Conservation (phyloP, 345 rosid species). For the Orychophragmus violaceus region DNA sequence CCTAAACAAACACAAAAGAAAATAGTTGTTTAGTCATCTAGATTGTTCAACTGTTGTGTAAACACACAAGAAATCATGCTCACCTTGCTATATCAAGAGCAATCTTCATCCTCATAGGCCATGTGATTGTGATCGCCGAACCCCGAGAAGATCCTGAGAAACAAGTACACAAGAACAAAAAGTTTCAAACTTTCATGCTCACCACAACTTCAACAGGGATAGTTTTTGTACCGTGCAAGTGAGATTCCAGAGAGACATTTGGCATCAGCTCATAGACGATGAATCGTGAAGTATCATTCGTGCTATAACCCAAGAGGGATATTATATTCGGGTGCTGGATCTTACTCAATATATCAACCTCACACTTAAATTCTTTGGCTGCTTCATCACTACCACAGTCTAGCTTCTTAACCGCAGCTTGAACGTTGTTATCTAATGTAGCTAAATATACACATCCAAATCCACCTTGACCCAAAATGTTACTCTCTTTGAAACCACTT, state of each 20-base stretch:
- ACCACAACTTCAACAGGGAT: not conserved
- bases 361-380: slow-evolving; percentile 70
- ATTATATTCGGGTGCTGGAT: slow-evolving; percentile 76
- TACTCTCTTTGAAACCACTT: slow-evolving; percentile 55
- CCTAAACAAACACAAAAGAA: slow-evolving; percentile 29
- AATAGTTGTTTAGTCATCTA: not conserved
- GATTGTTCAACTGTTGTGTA: not conserved
- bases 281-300: slow-evolving; percentile 47
- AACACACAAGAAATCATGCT: slow-evolving; percentile 13
- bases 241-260: slow-evolving; percentile 82
- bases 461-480: slow-evolving; percentile 80
- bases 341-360: slow-evolving; percentile 71
- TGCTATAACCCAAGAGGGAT: slow-evolving; percentile 68
- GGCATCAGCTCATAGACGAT: slow-evolving; percentile 89
- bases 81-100: slow-evolving; percentile 89
- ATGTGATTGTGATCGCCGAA: slow-evolving; percentile 62
- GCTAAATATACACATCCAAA: slow-evolving; percentile 86
- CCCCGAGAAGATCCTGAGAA: slow-evolving; percentile 70
- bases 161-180: not conserved
- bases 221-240: slow-evolving; percentile 66
- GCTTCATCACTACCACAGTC: slow-evolving; percentile 67
- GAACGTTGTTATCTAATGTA: slow-evolving; percentile 45
- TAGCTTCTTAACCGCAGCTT: slow-evolving; percentile 80
- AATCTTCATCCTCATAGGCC: slow-evolving; percentile 90
- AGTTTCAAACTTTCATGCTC: not conserved